Percentiles rank a stretch among this genome's conserved stretches.
phyloP scores from a whole-genome alignment of 805 yeast species.

The Candida manassasensis region DNA sequence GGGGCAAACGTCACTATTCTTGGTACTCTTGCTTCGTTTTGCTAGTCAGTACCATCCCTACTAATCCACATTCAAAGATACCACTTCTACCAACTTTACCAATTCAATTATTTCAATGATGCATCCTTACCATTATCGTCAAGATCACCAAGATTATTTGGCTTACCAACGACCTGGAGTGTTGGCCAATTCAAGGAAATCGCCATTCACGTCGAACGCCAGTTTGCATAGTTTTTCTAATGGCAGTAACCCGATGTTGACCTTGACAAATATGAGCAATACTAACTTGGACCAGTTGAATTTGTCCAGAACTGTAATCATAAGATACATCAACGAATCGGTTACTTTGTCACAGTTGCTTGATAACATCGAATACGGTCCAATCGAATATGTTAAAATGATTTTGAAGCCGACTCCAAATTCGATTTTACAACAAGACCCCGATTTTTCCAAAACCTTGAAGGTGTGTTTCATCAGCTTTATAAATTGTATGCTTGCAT shows the following conservation, averaged over 20 bases:
- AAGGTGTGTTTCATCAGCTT: slow-evolving; percentile 35
- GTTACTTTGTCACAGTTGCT: slow-evolving; percentile 31
- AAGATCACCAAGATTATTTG: neutral
- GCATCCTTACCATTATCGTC: slow-evolving; percentile 1
- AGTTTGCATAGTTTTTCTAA: neutral
- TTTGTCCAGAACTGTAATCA: slow-evolving; percentile 30
- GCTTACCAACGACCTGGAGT: neutral
- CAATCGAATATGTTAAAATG: slow-evolving; percentile 55
- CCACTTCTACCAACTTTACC: too few species aligned
- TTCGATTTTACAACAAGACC: slow-evolving; percentile 11
- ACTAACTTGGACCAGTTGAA: neutral
- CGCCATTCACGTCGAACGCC: neutral
- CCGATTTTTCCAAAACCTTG: slow-evolving; percentile 9
- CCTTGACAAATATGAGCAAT: neutral
- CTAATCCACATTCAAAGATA: too few species aligned
- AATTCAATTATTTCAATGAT: too few species aligned
- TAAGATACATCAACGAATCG: slow-evolving; percentile 23
- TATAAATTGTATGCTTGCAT: slow-evolving; percentile 29
- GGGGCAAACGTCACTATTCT: too few species aligned
- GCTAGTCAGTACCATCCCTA: too few species aligned
- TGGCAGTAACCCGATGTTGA: neutral
- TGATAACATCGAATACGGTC: slow-evolving; percentile 50
- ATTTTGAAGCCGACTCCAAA: slow-evolving; percentile 27
- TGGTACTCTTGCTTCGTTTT: too few species aligned
- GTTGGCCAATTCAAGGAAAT: neutral